These are phyloP conservation scores for Ballota nigra DNA, from an alignment of 257 asterid genomes.

Conservation along the genomic window DNA sequence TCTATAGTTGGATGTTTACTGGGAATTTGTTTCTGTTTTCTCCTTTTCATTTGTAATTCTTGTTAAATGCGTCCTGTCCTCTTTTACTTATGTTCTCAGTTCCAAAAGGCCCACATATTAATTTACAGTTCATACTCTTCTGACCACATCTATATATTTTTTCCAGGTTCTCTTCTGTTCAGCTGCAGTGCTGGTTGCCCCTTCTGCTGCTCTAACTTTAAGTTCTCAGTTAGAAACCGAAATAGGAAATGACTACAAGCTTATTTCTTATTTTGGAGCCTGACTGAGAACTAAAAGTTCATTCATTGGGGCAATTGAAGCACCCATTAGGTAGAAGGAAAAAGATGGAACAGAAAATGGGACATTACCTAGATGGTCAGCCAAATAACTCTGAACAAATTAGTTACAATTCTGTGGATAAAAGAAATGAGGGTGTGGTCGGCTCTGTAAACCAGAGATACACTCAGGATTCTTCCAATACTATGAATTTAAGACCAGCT, in stretches of 20 bases:
- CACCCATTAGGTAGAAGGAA: slow-evolving; percentile 7
- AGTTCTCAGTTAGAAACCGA: slow-evolving; percentile 22
- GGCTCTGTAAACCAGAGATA: slow-evolving; percentile 55
- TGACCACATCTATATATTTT: slow-evolving; percentile 20
- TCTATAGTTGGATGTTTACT: background rate
- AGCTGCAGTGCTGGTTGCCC: slow-evolving; percentile 13
- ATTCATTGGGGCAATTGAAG: slow-evolving; percentile 13
- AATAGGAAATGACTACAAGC: slow-evolving; percentile 28
- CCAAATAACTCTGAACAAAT: slow-evolving; percentile 48
- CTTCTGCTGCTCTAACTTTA: slow-evolving; percentile 18
- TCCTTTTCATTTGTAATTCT: slow-evolving; percentile 2
- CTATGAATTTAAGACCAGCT: slow-evolving; percentile 51
- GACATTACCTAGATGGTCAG: slow-evolving; percentile 50
- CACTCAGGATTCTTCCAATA: slow-evolving; percentile 63
- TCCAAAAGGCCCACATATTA: background rate
- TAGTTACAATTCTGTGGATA: slow-evolving; percentile 49
- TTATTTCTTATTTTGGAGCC: slow-evolving; percentile 43
- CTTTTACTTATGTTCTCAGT: slow-evolving; percentile 9
- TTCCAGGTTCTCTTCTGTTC: slow-evolving; percentile 27
- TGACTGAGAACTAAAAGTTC: slow-evolving; percentile 33
- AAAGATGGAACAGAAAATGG: slow-evolving; percentile 54
- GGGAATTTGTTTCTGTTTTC: background rate
- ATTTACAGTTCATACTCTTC: slow-evolving; percentile 9
- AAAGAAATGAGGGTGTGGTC: slow-evolving; percentile 45
- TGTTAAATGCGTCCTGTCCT: background rate